phyloP scores from a whole-genome alignment of 176 grass and related monocot species.

The Ensete ventricosum region DNA sequence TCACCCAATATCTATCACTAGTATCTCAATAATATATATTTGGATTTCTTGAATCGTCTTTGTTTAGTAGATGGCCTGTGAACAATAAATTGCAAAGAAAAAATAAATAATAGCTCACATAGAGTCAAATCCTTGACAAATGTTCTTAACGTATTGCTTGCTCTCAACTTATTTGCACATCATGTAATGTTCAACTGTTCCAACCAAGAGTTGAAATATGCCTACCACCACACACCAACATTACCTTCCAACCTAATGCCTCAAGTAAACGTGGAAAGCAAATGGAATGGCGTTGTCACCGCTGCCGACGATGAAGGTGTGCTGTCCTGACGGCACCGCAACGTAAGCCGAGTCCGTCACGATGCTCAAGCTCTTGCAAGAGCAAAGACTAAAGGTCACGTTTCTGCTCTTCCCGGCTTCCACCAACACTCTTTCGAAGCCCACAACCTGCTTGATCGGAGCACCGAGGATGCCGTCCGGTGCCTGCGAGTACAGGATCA shows the following conservation, averaged over 20 bases:
- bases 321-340: constrained; percentile 28
- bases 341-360: constrained; percentile 40
- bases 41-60: no score
- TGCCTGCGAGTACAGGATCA: constrained; percentile 29
- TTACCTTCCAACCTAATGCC: neutral
- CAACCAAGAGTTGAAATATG: no score
- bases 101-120: no score
- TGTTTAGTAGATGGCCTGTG: no score
- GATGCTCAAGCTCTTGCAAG: constrained; percentile 35
- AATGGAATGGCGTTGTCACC: constrained; percentile 6
- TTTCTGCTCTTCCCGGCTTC: neutral
- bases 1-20: no score
- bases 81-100: no score
- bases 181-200: no score
- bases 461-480: constrained; percentile 25
- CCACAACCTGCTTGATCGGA: constrained; percentile 37
- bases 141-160: no score
- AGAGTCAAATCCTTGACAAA: no score
- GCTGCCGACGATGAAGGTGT: constrained; percentile 26
- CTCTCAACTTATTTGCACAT: no score
- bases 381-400: constrained; percentile 24
- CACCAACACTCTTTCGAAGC: constrained; percentile 38
- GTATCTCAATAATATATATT: no score
- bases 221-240: no score
- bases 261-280: constrained; percentile 25